Evolutionary conservation across 116 monocot genomes (phyloP).

Genomic region (Trichopus zeylanicus): DNA sequence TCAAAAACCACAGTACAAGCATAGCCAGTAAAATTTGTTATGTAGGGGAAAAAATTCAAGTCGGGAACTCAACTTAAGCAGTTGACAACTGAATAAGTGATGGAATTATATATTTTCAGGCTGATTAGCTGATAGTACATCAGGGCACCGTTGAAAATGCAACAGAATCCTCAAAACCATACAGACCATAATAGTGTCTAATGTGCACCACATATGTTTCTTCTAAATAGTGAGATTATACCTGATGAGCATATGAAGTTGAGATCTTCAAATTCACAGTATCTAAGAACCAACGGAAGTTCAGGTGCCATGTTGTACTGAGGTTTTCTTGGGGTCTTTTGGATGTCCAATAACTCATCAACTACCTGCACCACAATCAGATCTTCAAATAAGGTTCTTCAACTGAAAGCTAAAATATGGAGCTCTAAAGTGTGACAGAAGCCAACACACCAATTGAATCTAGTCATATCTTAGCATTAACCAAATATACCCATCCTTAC

Average conservation of each 20-base stretch:
- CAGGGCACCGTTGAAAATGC: neutral
- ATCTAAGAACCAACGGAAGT: constrained; percentile 64
- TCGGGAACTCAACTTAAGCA: too few species aligned
- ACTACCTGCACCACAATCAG: constrained; percentile 42
- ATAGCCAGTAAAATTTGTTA: neutral
- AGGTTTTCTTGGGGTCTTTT: constrained; percentile 73
- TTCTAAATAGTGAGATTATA: constrained; percentile 10
- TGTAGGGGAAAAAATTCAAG: neutral
- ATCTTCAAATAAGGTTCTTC: neutral
- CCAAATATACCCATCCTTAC: too few species aligned
- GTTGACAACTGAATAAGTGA: too few species aligned
- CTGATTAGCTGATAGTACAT: too few species aligned
- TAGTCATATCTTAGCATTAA: too few species aligned
- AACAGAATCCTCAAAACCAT: too few species aligned
- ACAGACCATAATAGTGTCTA: neutral
- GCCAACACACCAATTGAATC: too few species aligned
- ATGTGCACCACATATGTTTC: neutral
- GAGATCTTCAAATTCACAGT: constrained; percentile 65
- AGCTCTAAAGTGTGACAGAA: neutral
- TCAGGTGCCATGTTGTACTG: constrained; percentile 87
- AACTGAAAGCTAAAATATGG: neutral
- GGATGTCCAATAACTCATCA: constrained; percentile 66
- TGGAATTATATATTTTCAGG: too few species aligned
- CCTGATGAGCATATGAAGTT: constrained; percentile 79
- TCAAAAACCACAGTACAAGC: neutral